Evolutionary conservation across 495 filamentous ascomycete genomes (phyloP).

Genomic region (Penicillium maclennaniae): DNA sequence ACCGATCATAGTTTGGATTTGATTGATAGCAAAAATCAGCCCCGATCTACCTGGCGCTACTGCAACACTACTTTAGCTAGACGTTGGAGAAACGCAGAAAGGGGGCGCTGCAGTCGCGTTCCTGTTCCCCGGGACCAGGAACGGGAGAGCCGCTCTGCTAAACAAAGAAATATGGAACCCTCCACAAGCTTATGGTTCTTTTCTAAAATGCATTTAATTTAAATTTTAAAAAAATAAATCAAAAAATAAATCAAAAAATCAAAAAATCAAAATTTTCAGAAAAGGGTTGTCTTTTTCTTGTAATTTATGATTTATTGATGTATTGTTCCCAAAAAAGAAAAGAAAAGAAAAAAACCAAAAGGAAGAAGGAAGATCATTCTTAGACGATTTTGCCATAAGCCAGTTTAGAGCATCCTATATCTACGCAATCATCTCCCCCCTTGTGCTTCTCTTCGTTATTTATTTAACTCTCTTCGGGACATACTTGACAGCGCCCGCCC

Average conservation of each 20-base stretch:
- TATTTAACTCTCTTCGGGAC: conserved; percentile 13
- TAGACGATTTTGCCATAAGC: neutral
- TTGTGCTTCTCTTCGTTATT: conserved; percentile 23
- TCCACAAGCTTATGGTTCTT: conserved; percentile 10
- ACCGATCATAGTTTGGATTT: conserved; percentile 16
- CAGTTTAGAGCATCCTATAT: conserved; percentile 27
- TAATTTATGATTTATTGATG: neutral
- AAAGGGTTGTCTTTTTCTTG: neutral
- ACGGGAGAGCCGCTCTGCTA: conserved; percentile 37
- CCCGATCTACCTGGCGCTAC: conserved; percentile 12
- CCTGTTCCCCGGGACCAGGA: conserved; percentile 33
- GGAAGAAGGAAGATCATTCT: conserved; percentile 17
- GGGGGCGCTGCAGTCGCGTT: conserved; percentile 19
- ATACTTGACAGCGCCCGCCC: conserved; percentile 16
- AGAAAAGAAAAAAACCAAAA: conserved; percentile 11
- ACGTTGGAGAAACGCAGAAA: conserved; percentile 23
- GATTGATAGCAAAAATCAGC: conserved; percentile 12
- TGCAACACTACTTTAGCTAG: conserved; percentile 18
- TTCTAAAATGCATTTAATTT: neutral
- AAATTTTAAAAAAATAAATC: too few species aligned
- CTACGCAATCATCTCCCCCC: conserved; percentile 25
- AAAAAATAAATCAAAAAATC: too few species aligned
- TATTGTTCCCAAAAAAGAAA: too few species aligned
- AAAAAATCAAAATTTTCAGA: too few species aligned
- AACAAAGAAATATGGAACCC: conserved; percentile 22